Conservation (phyloP, 75 land plant genomes). For the Gnetum montanum region DNA sequence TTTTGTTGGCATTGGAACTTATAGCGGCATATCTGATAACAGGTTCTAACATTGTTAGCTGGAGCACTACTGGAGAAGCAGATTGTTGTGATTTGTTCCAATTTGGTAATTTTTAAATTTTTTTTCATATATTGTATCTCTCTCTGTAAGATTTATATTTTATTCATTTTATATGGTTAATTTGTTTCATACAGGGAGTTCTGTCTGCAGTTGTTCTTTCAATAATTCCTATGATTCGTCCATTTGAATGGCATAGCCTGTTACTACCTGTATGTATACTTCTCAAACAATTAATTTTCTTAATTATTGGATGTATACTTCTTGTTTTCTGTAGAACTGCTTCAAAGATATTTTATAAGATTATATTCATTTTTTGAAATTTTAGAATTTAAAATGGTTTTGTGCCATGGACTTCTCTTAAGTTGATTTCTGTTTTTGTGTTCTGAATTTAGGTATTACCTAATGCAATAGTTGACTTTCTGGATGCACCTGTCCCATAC, state of each 20-base stretch:
- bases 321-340: background rate
- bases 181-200: conserved; percentile 51
- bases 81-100: conserved; percentile 84
- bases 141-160: background rate
- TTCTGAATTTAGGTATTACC: conserved; percentile 68
- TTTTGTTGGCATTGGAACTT: no score
- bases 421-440: background rate
- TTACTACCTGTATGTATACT: conserved; percentile 89
- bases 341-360: no score
- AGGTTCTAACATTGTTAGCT: conserved; percentile 75
- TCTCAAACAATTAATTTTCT: background rate
- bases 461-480: conserved; percentile 81
- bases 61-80: conserved; percentile 88
- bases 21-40: no score
- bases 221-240: conserved; percentile 78
- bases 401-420: background rate
- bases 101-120: conserved; percentile 64
- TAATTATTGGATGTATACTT: background rate
- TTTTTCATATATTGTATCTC: background rate
- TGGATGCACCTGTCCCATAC: conserved; percentile 98
- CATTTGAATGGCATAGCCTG: conserved; percentile 93
- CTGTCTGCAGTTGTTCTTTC: conserved; percentile 81
- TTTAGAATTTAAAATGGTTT: conserved; percentile 1
- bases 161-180: conserved; percentile 1
- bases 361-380: conserved; percentile 1